Conservation (phyloP, 2,329 filamentous ascomycete species). For the Penicillium fuscoglaucum region DNA sequence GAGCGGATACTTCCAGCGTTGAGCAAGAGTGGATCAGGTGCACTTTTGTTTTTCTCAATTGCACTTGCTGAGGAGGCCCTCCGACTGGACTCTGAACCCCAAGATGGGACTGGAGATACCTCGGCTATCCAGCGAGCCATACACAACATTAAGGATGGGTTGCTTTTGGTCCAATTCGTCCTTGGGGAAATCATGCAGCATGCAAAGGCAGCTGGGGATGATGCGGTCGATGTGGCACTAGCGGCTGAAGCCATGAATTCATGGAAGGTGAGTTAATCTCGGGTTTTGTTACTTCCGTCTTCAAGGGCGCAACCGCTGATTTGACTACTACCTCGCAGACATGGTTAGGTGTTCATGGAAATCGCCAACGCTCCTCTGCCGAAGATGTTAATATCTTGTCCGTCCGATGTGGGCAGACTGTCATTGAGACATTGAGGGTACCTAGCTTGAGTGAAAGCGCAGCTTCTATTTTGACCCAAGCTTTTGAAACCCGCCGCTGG, state of each 20-base stretch:
- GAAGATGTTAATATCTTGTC: conserved; percentile 25
- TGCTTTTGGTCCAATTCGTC: conserved; percentile 36
- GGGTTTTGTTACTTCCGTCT: too few species aligned
- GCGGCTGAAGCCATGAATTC: conserved; percentile 39
- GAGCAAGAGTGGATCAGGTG: conserved; percentile 36
- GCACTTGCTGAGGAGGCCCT: conserved; percentile 44
- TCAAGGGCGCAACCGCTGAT: not conserved
- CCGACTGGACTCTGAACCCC: conserved; percentile 21
- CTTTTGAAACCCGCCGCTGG: conserved; percentile 24
- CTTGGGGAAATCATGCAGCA: conserved; percentile 22
- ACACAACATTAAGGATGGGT: conserved; percentile 39
- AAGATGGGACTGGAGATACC: conserved; percentile 11
- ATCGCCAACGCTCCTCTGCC: conserved; percentile 14
- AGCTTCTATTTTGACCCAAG: conserved; percentile 22
- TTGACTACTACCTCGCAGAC: conserved; percentile 25
- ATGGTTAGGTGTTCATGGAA: conserved; percentile 37
- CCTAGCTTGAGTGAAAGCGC: conserved; percentile 23
- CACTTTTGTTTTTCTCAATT: conserved; percentile 42
- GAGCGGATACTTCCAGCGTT: conserved; percentile 38
- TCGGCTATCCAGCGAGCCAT: conserved; percentile 19
- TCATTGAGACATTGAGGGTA: conserved; percentile 31
- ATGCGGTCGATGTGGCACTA: conserved; percentile 23
- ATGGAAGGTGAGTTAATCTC: conserved; percentile 35
- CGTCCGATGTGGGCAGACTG: conserved; percentile 34
- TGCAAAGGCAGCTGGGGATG: conserved; percentile 27